phyloP scores from a whole-genome alignment of 805 yeast genomes.

The Myxozyma nipponensis region DNA sequence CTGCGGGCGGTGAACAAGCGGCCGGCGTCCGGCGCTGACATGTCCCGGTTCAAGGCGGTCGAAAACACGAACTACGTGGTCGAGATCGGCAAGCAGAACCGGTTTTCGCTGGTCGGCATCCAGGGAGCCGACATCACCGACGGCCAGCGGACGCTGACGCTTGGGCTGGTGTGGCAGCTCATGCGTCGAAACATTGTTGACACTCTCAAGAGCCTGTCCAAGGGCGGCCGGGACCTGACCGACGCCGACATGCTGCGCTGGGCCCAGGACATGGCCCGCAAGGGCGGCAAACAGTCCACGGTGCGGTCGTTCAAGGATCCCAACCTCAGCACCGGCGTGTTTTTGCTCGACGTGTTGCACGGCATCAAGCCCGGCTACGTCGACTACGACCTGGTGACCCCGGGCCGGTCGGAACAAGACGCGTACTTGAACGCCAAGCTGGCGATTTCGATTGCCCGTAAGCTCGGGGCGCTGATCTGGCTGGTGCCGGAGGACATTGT shows the following conservation, averaged over 20 bases:
- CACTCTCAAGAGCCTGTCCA: constrained; percentile 69
- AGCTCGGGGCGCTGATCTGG: constrained; percentile 96
- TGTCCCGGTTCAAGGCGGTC: constrained; percentile 88
- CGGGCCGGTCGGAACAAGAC: constrained; percentile 78
- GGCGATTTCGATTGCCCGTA: constrained; percentile 97
- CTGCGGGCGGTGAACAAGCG: constrained; percentile 75
- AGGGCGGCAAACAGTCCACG: constrained; percentile 68
- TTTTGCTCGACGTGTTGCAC: constrained; percentile 81
- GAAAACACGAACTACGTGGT: constrained; percentile 99
- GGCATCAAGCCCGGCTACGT: constrained; percentile 98
- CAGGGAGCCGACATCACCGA: constrained; percentile 97
- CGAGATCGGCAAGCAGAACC: constrained; percentile 86
- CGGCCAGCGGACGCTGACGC: constrained; percentile 81
- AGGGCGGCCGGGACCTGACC: constrained; percentile 68
- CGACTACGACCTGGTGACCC: constrained; percentile 84
- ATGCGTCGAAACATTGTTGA: constrained; percentile 93
- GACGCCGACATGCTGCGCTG: constrained; percentile 87
- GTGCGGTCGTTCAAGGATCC: constrained; percentile 85
- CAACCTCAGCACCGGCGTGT: constrained; percentile 70
- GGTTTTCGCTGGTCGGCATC: constrained; percentile 92
- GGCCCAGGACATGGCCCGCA: constrained; percentile 83
- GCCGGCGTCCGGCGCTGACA: constrained; percentile 68
- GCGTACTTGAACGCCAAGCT: constrained; percentile 84
- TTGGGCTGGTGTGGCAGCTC: constrained; percentile 96
- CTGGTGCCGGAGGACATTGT: constrained; percentile 99